Percentiles rank a stretch among this genome's conserved stretches.
Conservation (phyloP, 2,329 filamentous ascomycete species). For the Fusarium sp. region DNA sequence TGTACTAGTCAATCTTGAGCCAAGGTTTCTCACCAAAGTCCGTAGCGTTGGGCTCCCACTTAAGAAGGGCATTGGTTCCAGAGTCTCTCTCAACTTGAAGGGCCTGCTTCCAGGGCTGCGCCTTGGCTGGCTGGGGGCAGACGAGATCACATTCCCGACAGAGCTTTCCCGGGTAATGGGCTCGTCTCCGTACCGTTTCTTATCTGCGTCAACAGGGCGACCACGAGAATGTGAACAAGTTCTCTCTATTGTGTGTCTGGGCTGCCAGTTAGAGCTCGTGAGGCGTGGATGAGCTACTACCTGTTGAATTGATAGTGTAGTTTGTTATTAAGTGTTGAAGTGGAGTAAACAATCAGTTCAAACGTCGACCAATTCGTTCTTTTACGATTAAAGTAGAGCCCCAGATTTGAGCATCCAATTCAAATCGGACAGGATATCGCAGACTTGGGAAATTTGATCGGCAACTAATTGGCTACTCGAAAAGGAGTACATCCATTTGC, state of each 20-base stretch:
- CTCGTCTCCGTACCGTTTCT: neutral
- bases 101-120: neutral
- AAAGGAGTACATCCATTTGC: too few species aligned
- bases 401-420: neutral
- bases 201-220: neutral
- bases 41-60: neutral
- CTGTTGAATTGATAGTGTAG: neutral
- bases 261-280: rapidly evolving
- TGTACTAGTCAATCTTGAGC: neutral
- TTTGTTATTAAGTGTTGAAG: neutral
- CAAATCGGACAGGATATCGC: neutral
- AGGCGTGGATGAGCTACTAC: rapidly evolving
- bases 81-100: neutral
- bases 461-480: rapidly evolving
- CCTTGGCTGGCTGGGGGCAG: neutral
- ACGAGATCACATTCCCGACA: neutral
- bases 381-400: neutral
- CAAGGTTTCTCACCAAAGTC: neutral
- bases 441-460: neutral
- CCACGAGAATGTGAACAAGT: neutral
- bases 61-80: neutral
- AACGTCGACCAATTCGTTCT: neutral
- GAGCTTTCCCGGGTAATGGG: neutral
- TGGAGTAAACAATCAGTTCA: neutral
- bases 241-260: neutral